These are phyloP conservation scores for Aureobasidium sp. DNA, from an alignment of 2,329 filamentous ascomycete genomes.

Conservation along the genomic window DNA sequence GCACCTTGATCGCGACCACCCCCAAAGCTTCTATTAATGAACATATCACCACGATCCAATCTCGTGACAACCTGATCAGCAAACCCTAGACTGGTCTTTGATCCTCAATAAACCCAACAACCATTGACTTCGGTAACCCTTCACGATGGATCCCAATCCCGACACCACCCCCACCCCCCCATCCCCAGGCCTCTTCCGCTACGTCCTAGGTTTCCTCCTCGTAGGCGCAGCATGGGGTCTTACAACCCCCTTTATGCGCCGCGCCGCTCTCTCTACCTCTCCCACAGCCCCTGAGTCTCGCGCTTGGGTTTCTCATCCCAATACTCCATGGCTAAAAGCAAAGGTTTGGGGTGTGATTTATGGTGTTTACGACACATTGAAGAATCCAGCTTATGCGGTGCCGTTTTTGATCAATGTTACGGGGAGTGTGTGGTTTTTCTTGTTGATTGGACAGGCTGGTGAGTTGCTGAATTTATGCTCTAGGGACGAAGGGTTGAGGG, in stretches of 20 bases:
- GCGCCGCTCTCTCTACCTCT: slow-evolving; percentile 71
- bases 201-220: background rate
- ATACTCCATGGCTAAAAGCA: slow-evolving; percentile 65
- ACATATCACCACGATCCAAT: too few species aligned
- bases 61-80: background rate
- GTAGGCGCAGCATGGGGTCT: slow-evolving; percentile 59
- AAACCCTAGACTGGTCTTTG: too few species aligned
- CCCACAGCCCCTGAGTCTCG: slow-evolving; percentile 46
- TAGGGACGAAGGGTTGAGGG: too few species aligned
- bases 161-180: slow-evolving; percentile 30
- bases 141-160: slow-evolving; percentile 35
- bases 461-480: too few species aligned
- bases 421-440: slow-evolving; percentile 96
- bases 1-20: slow-evolving; percentile 9
- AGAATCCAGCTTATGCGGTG: slow-evolving; percentile 85
- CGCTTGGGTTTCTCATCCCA: slow-evolving; percentile 47
- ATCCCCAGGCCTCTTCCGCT: slow-evolving; percentile 10
- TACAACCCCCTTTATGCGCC: slow-evolving; percentile 89
- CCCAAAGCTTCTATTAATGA: too few species aligned
- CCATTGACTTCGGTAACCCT: too few species aligned
- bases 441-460: slow-evolving; percentile 94
- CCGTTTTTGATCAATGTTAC: slow-evolving; percentile 91
- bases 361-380: slow-evolving; percentile 79
- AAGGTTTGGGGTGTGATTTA: slow-evolving; percentile 74
- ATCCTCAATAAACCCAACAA: too few species aligned